Evolutionary conservation across 2,329 filamentous ascomycete genomes (phyloP), one percentile per base, ranked within the genome.

Genomic region (Ophiostoma novo-ulmi): DNA sequence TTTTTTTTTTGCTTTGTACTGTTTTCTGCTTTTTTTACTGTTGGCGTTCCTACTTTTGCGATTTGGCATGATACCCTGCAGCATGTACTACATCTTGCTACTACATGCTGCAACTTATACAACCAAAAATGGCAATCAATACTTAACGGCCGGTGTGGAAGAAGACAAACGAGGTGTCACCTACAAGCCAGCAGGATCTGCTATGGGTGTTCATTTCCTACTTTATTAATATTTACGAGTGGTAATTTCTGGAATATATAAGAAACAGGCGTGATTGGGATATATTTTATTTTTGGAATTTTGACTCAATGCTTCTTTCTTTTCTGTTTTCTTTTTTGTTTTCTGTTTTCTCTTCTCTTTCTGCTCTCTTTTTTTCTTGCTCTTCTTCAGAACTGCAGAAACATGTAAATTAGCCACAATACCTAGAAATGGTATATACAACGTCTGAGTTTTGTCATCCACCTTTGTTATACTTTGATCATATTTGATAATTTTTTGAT

Each of bases 61-160:
- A 65, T 65, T 65, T 67, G 52, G 36, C 63, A 70, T 71, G 76
- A 77, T 76, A 76, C 75, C 75, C 75, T 72, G 71, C 70, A 68
- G 61, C 68, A 61, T 72, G 63, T 36, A 52, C 17, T 52, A n/a
- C 63, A 55, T 61, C 44, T 44, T 65, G 70, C 68, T 72, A 44
- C 44, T 58, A 39, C 36, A 39, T 65, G 63, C 63, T 72, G 67
- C 67, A 48, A 26, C 41, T 55, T 71, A 70, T 70, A 71, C 48
- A 52, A 68, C 55, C 66, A 72, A 69, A 69, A 26, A 63, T 31
- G 35, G 48, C 44, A 64, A 61, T 65, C 10, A 10, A 65, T 39
- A 39, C 11, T 41, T 65, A 39, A 39, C 63, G 61, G 35, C 61
- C 26, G 63, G n/a, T 65, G 63, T 31, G 14, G n/a, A 48, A 65